Base-by-base conservation (phyloP, 805 yeast genomes). In the Kodamaea kaohsiungensis region DNA sequence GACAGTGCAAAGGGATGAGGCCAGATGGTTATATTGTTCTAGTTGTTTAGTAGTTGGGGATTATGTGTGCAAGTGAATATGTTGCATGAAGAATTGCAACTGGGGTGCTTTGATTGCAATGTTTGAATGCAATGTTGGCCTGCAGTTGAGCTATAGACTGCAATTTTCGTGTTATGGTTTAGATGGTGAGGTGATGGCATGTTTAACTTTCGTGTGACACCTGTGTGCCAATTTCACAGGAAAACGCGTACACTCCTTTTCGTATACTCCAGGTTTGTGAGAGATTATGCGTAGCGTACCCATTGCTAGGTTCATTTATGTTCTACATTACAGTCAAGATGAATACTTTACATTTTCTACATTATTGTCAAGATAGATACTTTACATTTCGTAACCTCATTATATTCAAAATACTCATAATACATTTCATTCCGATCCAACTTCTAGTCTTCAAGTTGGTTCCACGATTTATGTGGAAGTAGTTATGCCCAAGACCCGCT, bases 401-500 rank as follows among this genome's bases (percentile, higher is more conserved):
- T 27, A 46, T 46, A 22, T 33, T 27, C 16, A 27, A 30, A 30
- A 30, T 30, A 30, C 10, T 30, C 35, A 30, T 30, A 30, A 30
- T 30, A 30, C 35, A 30, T 30, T 30, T 30, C 35, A 30, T 22
- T 22, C 6, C 25, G 25, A 22, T 30, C 35, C 35, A 30, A 3
- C 33, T 7, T 6, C 33, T 9, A 27, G 33, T 27, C 33, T 27
- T 9, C 13, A 30, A 8, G 10, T 10, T 30, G 35, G 25, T 22
- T 25, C 46, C 25, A 35, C 22, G 18, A 42, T 43, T 39, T 18
- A 16, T 33, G 18, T 49, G 30, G 35, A 42, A 33, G 38, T 22
- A 12, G 12, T 46, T 48, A 58, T 12, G 56, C 49, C 76, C 76
- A 72, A 53, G 67, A 66, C 3, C 73, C 76, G 8, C 68, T 55